Percentiles rank a stretch among this genome's conserved stretches.
Conservation (phyloP, 176 grass and related monocot species). For the Oryza meyeriana region DNA sequence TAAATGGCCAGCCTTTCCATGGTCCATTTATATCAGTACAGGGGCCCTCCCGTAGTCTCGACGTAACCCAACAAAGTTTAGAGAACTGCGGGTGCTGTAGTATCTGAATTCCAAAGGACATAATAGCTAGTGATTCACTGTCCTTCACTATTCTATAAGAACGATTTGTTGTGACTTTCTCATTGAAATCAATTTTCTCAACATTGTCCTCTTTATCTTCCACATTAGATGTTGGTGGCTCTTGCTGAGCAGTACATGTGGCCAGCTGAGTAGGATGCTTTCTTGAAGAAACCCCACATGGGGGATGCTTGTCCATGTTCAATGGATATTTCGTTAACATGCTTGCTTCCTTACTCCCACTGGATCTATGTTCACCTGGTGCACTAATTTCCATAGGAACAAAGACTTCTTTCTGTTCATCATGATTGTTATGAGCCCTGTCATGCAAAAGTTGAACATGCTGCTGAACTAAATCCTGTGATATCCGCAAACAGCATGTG, state of each 20-base stretch:
- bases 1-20: slow-evolving; percentile 98
- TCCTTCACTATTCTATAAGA: slow-evolving; percentile 46
- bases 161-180: slow-evolving; percentile 36
- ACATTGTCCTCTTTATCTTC: slow-evolving; percentile 27
- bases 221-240: slow-evolving; percentile 26
- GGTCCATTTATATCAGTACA: slow-evolving; percentile 83
- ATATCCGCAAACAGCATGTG: slow-evolving; percentile 61
- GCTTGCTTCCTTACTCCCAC: slow-evolving; percentile 20
- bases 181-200: slow-evolving; percentile 29
- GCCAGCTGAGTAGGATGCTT: slow-evolving; percentile 31
- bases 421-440: slow-evolving; percentile 41
- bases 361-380: slow-evolving; percentile 23
- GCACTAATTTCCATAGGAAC: slow-evolving; percentile 39
- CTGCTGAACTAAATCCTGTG: slow-evolving; percentile 67
- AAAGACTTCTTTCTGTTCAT: slow-evolving; percentile 40
- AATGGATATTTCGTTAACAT: slow-evolving; percentile 5
- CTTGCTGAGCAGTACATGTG: slow-evolving; percentile 25
- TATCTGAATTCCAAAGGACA: slow-evolving; percentile 82
- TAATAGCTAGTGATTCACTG: slow-evolving; percentile 57
- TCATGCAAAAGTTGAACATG: slow-evolving; percentile 81
- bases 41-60: slow-evolving; percentile 87
- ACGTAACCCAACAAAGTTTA: slow-evolving; percentile 95
- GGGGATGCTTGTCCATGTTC: slow-evolving; percentile 21
- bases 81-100: slow-evolving; percentile 81
- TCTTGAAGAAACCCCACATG: slow-evolving; percentile 29